Conservation (phyloP, 805 yeast genomes). For the Zygoascus bituminiphila region DNA sequence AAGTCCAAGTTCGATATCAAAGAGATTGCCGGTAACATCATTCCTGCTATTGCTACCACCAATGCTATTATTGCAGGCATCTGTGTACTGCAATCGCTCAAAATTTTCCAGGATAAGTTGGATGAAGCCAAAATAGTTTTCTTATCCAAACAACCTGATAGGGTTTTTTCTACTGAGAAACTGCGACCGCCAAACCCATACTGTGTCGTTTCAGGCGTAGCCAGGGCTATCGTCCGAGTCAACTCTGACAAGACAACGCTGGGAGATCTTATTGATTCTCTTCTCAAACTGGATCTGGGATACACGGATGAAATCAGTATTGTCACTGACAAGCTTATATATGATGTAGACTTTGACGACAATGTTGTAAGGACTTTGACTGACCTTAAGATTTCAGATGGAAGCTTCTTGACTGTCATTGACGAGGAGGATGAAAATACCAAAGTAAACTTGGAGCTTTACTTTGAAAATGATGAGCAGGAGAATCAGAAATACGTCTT, state of each 20-base stretch:
- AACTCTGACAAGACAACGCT: constrained; percentile 32
- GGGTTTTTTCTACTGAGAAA: constrained; percentile 56
- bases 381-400: constrained; percentile 48
- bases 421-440: constrained; percentile 72
- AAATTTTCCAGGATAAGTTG: constrained; percentile 25
- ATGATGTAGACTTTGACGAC: constrained; percentile 86
- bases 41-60: constrained; percentile 97
- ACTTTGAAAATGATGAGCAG: constrained; percentile 2
- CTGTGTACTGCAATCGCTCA: constrained; percentile 65
- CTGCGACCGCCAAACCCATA: constrained; percentile 54
- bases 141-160: constrained; percentile 48
- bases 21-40: constrained; percentile 93
- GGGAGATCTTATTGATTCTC: constrained; percentile 40
- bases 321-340: constrained; percentile 56
- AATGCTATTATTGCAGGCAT: constrained; percentile 93
- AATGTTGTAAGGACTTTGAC: constrained; percentile 42
- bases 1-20: constrained; percentile 81
- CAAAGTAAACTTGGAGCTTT: constrained; percentile 41
- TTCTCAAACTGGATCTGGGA: constrained; percentile 40
- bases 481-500: constrained; percentile 1
- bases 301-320: constrained; percentile 51
- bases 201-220: constrained; percentile 49
- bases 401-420: constrained; percentile 58
- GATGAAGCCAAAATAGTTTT: constrained; percentile 36
- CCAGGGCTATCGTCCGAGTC: constrained; percentile 24